Percentiles rank a stretch among this genome's conserved stretches.
phyloP scores from a whole-genome alignment of 371 early-diverging fungal species.

The Nematocida displodere region DNA sequence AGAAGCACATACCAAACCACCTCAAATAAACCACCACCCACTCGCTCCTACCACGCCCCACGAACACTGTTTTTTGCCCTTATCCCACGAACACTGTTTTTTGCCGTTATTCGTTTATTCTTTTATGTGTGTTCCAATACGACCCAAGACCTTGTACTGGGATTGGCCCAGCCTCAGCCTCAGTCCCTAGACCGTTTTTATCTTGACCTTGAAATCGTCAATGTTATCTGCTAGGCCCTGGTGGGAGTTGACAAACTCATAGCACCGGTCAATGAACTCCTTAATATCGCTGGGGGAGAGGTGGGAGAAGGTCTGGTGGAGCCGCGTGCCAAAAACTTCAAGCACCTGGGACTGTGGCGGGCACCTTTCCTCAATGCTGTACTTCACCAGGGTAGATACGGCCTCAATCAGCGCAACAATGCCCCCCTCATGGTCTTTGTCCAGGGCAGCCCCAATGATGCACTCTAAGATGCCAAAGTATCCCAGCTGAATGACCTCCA shows the following conservation, averaged over 20 bases:
- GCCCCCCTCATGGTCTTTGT: slow-evolving; percentile 50
- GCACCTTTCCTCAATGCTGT: slow-evolving; percentile 39
- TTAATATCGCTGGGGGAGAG: slow-evolving; percentile 12
- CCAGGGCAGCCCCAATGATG: slow-evolving; percentile 31
- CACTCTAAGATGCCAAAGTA: slow-evolving; percentile 44
- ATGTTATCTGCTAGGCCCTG: slow-evolving; percentile 5
- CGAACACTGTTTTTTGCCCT: too few relatives aligned
- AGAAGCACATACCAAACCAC: too few relatives aligned
- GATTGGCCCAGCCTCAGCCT: too few relatives aligned
- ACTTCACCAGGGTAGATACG: slow-evolving; percentile 1
- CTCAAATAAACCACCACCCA: too few relatives aligned
- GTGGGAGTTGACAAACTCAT: slow-evolving; percentile 25
- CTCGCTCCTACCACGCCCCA: too few relatives aligned
- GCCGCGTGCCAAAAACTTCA: slow-evolving; percentile 14
- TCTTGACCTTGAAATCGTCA: slow-evolving; percentile 45
- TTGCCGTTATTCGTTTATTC: too few relatives aligned
- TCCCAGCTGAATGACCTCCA: background rate
- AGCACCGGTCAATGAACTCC: slow-evolving; percentile 26
- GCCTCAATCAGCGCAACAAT: slow-evolving; percentile 1
- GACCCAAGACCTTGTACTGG: too few relatives aligned
- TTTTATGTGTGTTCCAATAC: too few relatives aligned
- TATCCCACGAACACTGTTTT: too few relatives aligned
- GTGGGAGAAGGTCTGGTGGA: slow-evolving; percentile 44
- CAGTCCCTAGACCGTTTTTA: slow-evolving; percentile 13
- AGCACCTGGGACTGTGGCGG: slow-evolving; percentile 16